Base-by-base conservation (phyloP, 495 filamentous ascomycete species). In the Elasticomyces elasticus region DNA sequence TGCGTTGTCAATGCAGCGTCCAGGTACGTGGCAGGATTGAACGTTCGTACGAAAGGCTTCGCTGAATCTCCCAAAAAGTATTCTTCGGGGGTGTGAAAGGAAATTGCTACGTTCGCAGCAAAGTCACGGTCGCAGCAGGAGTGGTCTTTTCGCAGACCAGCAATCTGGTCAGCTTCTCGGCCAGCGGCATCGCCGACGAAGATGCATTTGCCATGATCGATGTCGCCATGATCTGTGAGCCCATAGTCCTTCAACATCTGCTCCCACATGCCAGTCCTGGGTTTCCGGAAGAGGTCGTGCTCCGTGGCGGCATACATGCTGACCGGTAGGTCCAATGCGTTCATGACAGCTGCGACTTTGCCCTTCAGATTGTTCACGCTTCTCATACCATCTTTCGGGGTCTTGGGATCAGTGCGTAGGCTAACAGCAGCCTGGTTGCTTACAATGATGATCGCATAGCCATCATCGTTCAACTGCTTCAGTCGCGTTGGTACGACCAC, bases 151-250 rank as follows among this genome's bases (percentile, higher is more conserved):
- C 74, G 69, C 15, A 67, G 64, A 19, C 54, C 60, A 31, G 56
- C 60, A 24, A 50, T 55, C 13, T 48, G 53, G 23, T 62, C 54
- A 28, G 56, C 72, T 31, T 61, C 62, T 27, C 78, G 67, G 15
- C 84, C 84, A 44, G 79, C 92, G 20, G 92, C 91, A 73, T 99
- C 92, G 9, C 92, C 92, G 10, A 97, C 83, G 66, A 95, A 95
- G 52, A 95, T 73, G 6, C 86, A 91, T 6, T 74, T 66, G 15
- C 76, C 66, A 7, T 84, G 66, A 65, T 94, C 81, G 23, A 90
- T 69, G 13, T 67, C 68, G 7, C 81, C 81, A 0, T 66, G 68
- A 19, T 78, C 76, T 52, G 80, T 69, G 1, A 95, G 72, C 47
- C 81, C 79, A 61, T 82, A 83, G 51, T 94, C 86, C 13, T 81